phyloP scores from a whole-genome alignment of 2,329 filamentous ascomycete genomes.

The Ophiostoma sp. region DNA sequence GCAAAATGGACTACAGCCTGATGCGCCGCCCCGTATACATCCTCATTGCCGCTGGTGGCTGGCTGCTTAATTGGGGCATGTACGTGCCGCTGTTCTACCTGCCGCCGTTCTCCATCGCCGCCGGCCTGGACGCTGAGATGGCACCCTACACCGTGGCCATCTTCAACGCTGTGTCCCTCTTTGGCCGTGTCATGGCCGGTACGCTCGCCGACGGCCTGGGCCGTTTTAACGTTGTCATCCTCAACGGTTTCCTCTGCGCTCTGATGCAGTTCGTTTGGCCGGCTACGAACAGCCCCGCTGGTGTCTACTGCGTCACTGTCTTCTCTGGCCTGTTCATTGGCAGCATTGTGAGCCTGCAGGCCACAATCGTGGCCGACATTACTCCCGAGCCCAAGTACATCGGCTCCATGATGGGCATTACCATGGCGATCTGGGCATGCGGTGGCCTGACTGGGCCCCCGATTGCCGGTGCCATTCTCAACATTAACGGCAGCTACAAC shows the following conservation, averaged over 20 bases:
- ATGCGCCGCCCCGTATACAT: conserved; percentile 31
- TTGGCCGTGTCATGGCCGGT: conserved; percentile 30
- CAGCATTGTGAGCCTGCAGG: conserved; percentile 57
- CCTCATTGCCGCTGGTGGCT: conserved; percentile 28
- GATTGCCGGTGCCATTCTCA: conserved; percentile 56
- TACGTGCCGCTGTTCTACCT: conserved; percentile 29
- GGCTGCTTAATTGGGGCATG: conserved; percentile 30
- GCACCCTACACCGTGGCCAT: conserved; percentile 37
- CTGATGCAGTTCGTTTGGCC: conserved; percentile 47
- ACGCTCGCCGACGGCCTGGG: conserved; percentile 37
- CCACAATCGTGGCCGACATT: conserved; percentile 64
- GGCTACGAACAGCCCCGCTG: conserved; percentile 45
- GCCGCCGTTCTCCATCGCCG: not conserved
- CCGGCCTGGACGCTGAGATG: conserved; percentile 30
- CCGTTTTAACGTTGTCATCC: conserved; percentile 45
- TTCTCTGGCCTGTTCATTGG: conserved; percentile 65
- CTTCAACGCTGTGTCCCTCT: conserved; percentile 33
- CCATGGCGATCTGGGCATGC: conserved; percentile 57
- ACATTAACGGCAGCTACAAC: conserved; percentile 20
- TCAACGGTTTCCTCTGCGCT: conserved; percentile 47
- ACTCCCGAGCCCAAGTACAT: conserved; percentile 60
- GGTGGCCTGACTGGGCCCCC: conserved; percentile 63
- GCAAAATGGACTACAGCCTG: conserved; percentile 31
- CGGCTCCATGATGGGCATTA: conserved; percentile 60
- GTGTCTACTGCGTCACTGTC: conserved; percentile 59